Evolutionary conservation across 495 filamentous ascomycete species (phyloP).

Genomic region (Thermothielavioides terrestris): DNA sequence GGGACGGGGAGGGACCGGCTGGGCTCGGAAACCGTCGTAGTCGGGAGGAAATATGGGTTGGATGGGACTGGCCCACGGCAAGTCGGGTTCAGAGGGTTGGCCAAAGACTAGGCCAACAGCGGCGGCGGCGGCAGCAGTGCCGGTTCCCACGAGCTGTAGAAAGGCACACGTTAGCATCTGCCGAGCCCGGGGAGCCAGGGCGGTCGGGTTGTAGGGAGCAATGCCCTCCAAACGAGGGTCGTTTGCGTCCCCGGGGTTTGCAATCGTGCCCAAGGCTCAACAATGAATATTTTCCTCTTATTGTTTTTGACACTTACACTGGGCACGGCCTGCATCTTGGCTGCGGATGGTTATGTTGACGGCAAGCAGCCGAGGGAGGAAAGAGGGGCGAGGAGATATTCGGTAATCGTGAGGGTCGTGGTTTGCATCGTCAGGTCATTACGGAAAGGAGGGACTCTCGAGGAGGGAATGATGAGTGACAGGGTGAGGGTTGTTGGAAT

Average conservation of each 20-base stretch:
- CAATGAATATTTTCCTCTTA: too few species aligned
- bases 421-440: conserved; percentile 37
- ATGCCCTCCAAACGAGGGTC: background rate
- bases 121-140: conserved; percentile 52
- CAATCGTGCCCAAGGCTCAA: background rate
- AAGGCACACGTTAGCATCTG: conserved; percentile 11
- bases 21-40: conserved; percentile 30
- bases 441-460: conserved; percentile 11
- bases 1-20: conserved; percentile 31
- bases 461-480: conserved; percentile 10
- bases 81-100: conserved; percentile 33
- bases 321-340: conserved; percentile 54
- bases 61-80: conserved; percentile 23
- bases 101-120: conserved; percentile 48
- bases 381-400: conserved; percentile 30
- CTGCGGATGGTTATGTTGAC: conserved; percentile 32
- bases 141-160: conserved; percentile 47
- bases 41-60: conserved; percentile 39
- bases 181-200: background rate
- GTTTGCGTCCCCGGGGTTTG: conserved; percentile 4
- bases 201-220: background rate
- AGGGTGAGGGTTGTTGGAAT: conserved; percentile 18
- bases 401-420: conserved; percentile 26
- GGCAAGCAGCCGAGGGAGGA: conserved; percentile 30
- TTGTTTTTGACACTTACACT: conserved; percentile 45